A percentile compares a stretch with the other conserved stretches of the same genome.
These are phyloP conservation scores for Cryptococcus hybrid DNA, from an alignment of 1,284 basidiomycete genomes.

Conservation along the genomic window DNA sequence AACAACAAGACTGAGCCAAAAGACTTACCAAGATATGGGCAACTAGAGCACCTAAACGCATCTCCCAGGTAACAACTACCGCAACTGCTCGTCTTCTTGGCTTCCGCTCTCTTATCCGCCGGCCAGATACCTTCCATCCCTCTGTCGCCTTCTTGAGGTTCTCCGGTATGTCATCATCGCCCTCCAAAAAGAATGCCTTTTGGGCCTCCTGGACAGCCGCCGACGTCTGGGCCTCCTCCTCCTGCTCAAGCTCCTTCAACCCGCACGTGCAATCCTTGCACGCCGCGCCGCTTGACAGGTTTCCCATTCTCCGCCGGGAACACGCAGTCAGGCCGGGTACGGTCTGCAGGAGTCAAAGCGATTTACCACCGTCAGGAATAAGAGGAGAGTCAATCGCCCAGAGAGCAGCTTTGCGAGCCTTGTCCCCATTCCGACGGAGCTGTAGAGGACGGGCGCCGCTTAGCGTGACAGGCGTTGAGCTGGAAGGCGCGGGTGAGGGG, in stretches of 20 bases:
- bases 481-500: slow-evolving; percentile 1
- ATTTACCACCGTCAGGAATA: slow-evolving; percentile 50
- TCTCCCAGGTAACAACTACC: slow-evolving; percentile 98
- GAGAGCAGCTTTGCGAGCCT: slow-evolving; percentile 46
- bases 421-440: slow-evolving; percentile 35
- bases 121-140: slow-evolving; percentile 48
- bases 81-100: slow-evolving; percentile 81
- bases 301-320: slow-evolving; percentile 44
- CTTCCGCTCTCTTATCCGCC: slow-evolving; percentile 62
- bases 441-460: slow-evolving; percentile 27
- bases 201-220: slow-evolving; percentile 37
- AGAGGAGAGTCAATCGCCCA: slow-evolving; percentile 49
- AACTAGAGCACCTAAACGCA: slow-evolving; percentile 92
- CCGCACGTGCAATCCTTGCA: slow-evolving; percentile 87
- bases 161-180: slow-evolving; percentile 49
- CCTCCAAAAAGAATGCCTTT: slow-evolving; percentile 45
- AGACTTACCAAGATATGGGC: slow-evolving; percentile 87
- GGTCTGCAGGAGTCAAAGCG: slow-evolving; percentile 56
- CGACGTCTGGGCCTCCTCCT: slow-evolving; percentile 59
- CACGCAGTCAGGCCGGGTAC: slow-evolving; percentile 51
- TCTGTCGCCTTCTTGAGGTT: slow-evolving; percentile 35
- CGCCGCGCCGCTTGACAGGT: slow-evolving; percentile 56
- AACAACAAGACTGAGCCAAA: slow-evolving; percentile 8
- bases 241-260: slow-evolving; percentile 83
- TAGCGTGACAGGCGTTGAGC: slow-evolving; percentile 1